Evolutionary conservation across 2,329 filamentous ascomycete species (phyloP).

Genomic region (Trichoderma atrobrunneum): DNA sequence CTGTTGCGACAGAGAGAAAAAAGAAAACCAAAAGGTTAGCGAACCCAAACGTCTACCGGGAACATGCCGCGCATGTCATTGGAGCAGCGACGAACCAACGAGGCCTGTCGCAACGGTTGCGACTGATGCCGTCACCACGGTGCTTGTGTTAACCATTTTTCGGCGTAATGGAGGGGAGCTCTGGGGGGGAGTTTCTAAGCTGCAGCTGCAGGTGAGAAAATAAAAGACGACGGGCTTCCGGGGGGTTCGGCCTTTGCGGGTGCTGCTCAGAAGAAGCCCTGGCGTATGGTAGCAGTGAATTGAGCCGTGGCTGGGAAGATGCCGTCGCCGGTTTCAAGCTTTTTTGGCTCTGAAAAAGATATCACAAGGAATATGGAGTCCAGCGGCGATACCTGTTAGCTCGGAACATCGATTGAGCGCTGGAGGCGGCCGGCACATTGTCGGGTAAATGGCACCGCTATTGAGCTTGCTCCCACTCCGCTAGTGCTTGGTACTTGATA

Average conservation of each 20-base stretch:
- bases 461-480: background rate
- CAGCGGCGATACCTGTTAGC: conserved; percentile 13
- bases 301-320: background rate
- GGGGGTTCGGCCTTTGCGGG: background rate
- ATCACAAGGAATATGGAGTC: conserved; percentile 19
- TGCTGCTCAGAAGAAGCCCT: background rate
- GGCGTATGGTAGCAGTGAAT: background rate
- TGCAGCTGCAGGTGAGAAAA: conserved; percentile 11
- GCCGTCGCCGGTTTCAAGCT: conserved; percentile 11
- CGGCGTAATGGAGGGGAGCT: conserved; percentile 14
- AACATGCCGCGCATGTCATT: background rate
- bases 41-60: conserved; percentile 24
- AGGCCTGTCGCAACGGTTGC: conserved; percentile 59
- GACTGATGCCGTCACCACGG: conserved; percentile 59
- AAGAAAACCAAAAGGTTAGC: background rate
- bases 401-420: conserved; percentile 24
- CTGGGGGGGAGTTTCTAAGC: background rate
- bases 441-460: conserved; percentile 21
- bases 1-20: conserved; percentile 33
- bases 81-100: conserved; percentile 46
- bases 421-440: conserved; percentile 23
- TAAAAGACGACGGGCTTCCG: conserved; percentile 11
- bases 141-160: conserved; percentile 49
- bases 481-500: background rate
- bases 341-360: background rate